A percentile compares a stretch with the other conserved stretches of the same genome.
phyloP scores from a whole-genome alignment of 2,329 filamentous ascomycete species.

The Hortaea sp. region DNA sequence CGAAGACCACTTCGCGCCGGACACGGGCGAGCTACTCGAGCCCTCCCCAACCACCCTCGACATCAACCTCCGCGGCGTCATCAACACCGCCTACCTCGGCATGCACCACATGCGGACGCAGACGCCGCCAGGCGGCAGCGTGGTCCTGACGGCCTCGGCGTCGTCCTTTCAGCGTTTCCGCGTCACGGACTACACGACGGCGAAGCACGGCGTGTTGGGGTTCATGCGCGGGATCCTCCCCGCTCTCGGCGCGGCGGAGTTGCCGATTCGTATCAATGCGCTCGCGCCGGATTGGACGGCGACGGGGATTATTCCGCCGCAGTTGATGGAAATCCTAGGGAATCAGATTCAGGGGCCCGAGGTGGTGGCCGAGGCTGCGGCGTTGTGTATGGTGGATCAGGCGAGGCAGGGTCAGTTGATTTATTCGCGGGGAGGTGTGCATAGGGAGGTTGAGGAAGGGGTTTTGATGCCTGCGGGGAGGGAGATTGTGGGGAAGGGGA shows the following conservation, averaged over 20 bases:
- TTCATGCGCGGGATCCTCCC: conserved; percentile 40
- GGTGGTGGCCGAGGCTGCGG: conserved; percentile 40
- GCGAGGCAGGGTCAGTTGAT: conserved; percentile 42
- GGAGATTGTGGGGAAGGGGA: background rate
- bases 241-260: conserved; percentile 20
- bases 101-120: conserved; percentile 40
- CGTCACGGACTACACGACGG: conserved; percentile 43
- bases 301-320: conserved; percentile 34
- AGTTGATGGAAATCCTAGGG: conserved; percentile 29
- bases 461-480: background rate
- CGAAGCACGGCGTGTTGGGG: conserved; percentile 48
- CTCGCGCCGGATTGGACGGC: conserved; percentile 48
- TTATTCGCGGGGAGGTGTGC: conserved; percentile 40
- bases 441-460: conserved; percentile 44
- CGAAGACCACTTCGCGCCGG: conserved; percentile 26
- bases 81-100: conserved; percentile 32
- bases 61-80: conserved; percentile 33
- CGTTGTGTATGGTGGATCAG: conserved; percentile 40
- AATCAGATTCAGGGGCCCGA: conserved; percentile 36
- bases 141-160: conserved; percentile 45
- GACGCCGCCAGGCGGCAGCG: conserved; percentile 31
- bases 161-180: conserved; percentile 43
- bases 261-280: conserved; percentile 47
- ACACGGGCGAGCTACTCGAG: conserved; percentile 16
- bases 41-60: conserved; percentile 29